Evolutionary conservation across 768 basidiomycete genomes (phyloP), one percentile per base, ranked within the genome.

Genomic region (Kwoniella newhampshirensis): DNA sequence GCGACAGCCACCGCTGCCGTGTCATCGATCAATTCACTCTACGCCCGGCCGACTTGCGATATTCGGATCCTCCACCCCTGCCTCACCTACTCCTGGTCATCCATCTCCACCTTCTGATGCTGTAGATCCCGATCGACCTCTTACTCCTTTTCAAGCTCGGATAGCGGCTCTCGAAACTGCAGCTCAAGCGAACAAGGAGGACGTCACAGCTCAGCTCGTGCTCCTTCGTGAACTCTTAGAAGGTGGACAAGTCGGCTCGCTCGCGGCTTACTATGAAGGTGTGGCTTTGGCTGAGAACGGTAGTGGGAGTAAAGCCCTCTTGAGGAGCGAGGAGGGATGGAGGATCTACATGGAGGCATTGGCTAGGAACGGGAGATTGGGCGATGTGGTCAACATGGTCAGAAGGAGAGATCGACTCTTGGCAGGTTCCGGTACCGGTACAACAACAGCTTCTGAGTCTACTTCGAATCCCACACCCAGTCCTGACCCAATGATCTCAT

Each of bases 321-420:
- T 70, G 43, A 39, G 23, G 26, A 57, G 55, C 54, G 59, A 63
- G 21, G 59, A 64, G 20, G 65, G 53, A 4, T 67, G 59, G 62
- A 41, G 40, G 2, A 12, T 68, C 13, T 67, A 63, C 51, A 30
- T 63, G 17, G 53, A 60, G 27, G 60, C 59, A 1, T 35, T 68
- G 25, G 59, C 52, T 0, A 62, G 58, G 54, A 47, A 42, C 37
- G 70, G 72, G 2, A 40, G 66, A 36, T 48, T 72, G 65, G 76
- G 75, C 13, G 89, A 91, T 67, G 78, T 87, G 28, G 77, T 80
- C 6, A 76, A 77, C 1, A 71, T 87, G 54, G 80, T 77, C 2
- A 82, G 83, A 63, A 83, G 83, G 68, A 76, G 90, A 57, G 91
- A 94, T 57, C 48, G 44, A 15, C 36, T 67, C 26, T 21, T 62